Evolutionary conservation across 345 rosid species (phyloP).

Genomic region (Aquilaria malaccensis): DNA sequence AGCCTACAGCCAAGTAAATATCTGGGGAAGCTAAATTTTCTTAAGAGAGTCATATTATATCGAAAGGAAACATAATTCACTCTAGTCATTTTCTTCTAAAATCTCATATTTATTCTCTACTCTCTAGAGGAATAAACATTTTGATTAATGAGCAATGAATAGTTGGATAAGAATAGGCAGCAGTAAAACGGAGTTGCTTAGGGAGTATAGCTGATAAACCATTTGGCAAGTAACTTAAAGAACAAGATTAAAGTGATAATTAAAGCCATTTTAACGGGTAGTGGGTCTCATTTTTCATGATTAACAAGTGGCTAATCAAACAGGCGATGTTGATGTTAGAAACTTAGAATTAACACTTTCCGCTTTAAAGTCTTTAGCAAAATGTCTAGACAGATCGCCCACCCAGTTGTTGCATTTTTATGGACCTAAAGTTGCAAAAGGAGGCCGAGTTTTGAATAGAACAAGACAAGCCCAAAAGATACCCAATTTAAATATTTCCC

Average conservation of each 20-base stretch:
- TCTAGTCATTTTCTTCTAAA: too few species aligned
- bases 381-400: conserved; percentile 13
- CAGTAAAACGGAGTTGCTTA: too few species aligned
- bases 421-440: neutral
- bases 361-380: conserved; percentile 14
- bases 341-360: neutral
- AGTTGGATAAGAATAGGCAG: too few species aligned
- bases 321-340: neutral
- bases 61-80: too few species aligned
- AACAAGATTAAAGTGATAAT: neutral
- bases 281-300: too few species aligned
- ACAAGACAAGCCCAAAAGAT: conserved; percentile 21
- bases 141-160: too few species aligned
- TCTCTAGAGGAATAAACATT: too few species aligned
- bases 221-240: neutral
- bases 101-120: too few species aligned
- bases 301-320: neutral
- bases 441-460: conserved; percentile 28
- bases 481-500: neutral
- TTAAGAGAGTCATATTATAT: too few species aligned
- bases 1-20: too few species aligned
- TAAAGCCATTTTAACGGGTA: neutral
- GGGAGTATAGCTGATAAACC: neutral
- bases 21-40: too few species aligned
- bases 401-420: neutral